phyloP scores from a whole-genome alignment of 2,329 filamentous ascomycete species.

The Rhexocercosporidium sp. region DNA sequence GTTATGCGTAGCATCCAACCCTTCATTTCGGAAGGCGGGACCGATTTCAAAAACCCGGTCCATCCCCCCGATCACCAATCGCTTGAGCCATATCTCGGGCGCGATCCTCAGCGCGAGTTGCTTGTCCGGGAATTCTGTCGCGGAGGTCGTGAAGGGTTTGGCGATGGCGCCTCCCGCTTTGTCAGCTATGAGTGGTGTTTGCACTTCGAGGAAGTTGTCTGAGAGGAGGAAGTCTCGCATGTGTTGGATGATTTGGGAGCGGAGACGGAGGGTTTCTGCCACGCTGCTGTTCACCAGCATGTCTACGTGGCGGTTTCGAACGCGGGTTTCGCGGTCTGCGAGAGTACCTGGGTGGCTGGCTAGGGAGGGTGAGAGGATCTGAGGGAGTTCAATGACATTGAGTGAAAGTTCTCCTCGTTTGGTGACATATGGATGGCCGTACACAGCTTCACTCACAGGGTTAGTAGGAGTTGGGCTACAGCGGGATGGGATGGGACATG shows the following conservation, averaged over 20 bases:
- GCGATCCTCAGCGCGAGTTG: constrained; percentile 84
- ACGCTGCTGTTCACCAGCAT: constrained; percentile 76
- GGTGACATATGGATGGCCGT: constrained; percentile 72
- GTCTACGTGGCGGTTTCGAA: constrained; percentile 83
- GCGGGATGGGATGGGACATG: background rate
- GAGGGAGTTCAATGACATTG: constrained; percentile 68
- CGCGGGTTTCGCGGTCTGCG: constrained; percentile 72
- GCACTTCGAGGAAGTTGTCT: constrained; percentile 81
- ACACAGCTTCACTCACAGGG: constrained; percentile 54
- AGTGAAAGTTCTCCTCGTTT: constrained; percentile 74
- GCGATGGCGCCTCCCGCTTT: constrained; percentile 87
- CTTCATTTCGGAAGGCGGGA: constrained; percentile 90
- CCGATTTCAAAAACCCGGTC: constrained; percentile 93
- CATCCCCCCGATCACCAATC: constrained; percentile 86
- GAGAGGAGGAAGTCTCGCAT: constrained; percentile 76
- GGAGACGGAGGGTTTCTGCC: constrained; percentile 72
- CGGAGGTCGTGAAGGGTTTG: constrained; percentile 80
- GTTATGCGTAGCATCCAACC: constrained; percentile 89
- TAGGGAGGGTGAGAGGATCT: constrained; percentile 76
- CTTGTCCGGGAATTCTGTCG: constrained; percentile 76
- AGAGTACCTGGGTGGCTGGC: constrained; percentile 78
- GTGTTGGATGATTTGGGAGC: constrained; percentile 74
- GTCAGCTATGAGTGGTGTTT: constrained; percentile 85
- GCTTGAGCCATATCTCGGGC: constrained; percentile 93
- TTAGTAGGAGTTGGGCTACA: constrained; percentile 23